Percentiles rank a stretch among this genome's conserved stretches.
phyloP scores from a whole-genome alignment of 768 basidiomycete genomes.

The Podaxis sp. region DNA sequence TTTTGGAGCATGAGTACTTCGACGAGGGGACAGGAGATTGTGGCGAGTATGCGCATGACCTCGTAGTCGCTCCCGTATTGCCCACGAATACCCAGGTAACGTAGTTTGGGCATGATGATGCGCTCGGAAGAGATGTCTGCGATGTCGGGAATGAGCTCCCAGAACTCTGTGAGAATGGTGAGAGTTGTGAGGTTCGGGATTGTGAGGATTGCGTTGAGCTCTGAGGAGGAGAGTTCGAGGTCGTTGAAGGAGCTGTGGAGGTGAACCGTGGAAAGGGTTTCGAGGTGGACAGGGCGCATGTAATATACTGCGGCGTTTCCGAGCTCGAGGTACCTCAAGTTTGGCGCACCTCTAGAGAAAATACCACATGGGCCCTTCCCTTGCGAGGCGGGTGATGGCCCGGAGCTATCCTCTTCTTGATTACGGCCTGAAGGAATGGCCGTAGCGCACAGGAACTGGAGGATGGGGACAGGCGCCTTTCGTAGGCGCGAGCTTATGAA shows the following conservation, averaged over 20 bases:
- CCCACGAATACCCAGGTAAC: conserved; percentile 12
- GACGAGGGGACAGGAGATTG: conserved; percentile 5
- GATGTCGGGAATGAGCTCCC: conserved; percentile 15
- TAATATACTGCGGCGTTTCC: conserved; percentile 13
- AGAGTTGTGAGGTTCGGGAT: conserved; percentile 14
- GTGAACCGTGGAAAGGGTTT: conserved; percentile 7
- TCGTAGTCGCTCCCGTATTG: conserved; percentile 15
- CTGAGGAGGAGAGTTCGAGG: conserved; percentile 12
- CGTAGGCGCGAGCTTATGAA: conserved; percentile 7
- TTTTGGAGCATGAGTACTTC: conserved; percentile 15
- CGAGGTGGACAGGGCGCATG: conserved; percentile 15
- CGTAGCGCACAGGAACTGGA: conserved; percentile 8
- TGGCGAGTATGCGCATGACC: conserved; percentile 13
- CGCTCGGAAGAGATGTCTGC: conserved; percentile 5
- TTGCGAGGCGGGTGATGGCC: conserved; percentile 11
- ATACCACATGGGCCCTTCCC: conserved; percentile 9
- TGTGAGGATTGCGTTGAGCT: conserved; percentile 5
- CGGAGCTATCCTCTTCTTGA: conserved; percentile 12
- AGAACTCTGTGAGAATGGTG: conserved; percentile 16
- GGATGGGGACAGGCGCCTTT: conserved; percentile 10
- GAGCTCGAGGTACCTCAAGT: background rate
- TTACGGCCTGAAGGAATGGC: conserved; percentile 10
- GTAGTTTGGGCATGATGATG: conserved; percentile 11
- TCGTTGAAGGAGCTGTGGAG: conserved; percentile 14
- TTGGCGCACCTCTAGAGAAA: conserved; percentile 9